phyloP scores from a whole-genome alignment of 2,329 filamentous ascomycete species.

The Aspergillus sergii region DNA sequence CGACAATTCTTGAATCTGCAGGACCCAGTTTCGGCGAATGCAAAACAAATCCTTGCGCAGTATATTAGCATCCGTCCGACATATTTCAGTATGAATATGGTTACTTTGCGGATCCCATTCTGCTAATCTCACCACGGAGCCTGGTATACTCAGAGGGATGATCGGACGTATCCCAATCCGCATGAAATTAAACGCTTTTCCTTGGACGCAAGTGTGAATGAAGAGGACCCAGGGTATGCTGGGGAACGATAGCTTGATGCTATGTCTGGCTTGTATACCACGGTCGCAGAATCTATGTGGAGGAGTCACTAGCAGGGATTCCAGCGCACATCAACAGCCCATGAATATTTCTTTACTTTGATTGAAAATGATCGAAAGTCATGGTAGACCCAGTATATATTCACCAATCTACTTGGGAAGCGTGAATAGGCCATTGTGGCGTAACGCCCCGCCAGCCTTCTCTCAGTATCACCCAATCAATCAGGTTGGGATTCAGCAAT shows the following conservation, averaged over 20 bases:
- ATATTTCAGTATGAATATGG: neutral
- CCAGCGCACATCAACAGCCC: neutral
- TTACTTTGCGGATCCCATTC: neutral
- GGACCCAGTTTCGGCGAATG: neutral
- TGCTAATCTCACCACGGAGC: neutral
- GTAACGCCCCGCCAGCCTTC: neutral
- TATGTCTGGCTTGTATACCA: neutral
- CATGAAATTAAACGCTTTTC: neutral
- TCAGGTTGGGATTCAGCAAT: neutral
- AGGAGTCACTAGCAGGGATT: neutral
- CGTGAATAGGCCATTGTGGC: neutral
- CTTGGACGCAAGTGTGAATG: neutral
- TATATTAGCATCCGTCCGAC: neutral
- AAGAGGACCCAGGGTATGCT: neutral
- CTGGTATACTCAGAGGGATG: neutral
- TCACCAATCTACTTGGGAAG: neutral
- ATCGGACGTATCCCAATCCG: neutral
- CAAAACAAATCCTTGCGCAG: neutral
- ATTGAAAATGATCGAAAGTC: neutral
- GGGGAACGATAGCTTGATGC: neutral
- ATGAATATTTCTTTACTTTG: neutral
- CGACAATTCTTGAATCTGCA: neutral
- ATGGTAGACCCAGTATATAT: neutral
- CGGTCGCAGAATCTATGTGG: neutral
- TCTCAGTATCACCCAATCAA: neutral